Evolutionary conservation across 2,329 filamentous ascomycete species (phyloP).

Genomic region (Diplodia intermedia): DNA sequence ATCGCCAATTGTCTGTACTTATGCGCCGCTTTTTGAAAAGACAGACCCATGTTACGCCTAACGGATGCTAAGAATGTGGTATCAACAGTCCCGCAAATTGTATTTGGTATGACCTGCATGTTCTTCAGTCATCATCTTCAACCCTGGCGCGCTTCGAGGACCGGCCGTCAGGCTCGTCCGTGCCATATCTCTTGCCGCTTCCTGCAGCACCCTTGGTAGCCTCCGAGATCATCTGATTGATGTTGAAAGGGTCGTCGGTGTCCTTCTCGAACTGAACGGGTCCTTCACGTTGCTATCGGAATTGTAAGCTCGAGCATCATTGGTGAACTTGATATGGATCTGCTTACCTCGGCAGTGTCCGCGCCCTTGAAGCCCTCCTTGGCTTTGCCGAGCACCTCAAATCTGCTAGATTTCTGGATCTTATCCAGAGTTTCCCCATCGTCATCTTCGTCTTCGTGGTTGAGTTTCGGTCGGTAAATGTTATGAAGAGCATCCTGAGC

Average conservation of each 20-base stretch:
- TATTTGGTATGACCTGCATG: background rate
- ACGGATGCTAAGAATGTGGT: slow-evolving; percentile 19
- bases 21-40: slow-evolving; percentile 9
- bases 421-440: slow-evolving; percentile 82
- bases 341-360: slow-evolving; percentile 76
- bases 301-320: slow-evolving; percentile 41
- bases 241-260: slow-evolving; percentile 84
- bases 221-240: slow-evolving; percentile 90
- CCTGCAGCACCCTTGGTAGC: slow-evolving; percentile 64
- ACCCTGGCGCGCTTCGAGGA: slow-evolving; percentile 75
- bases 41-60: background rate
- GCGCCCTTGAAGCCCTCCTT: slow-evolving; percentile 88
- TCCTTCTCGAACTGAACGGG: slow-evolving; percentile 98
- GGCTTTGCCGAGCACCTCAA: slow-evolving; percentile 85
- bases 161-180: slow-evolving; percentile 67
- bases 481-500: slow-evolving; percentile 93
- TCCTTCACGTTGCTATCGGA: slow-evolving; percentile 73
- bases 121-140: slow-evolving; percentile 66
- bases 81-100: background rate
- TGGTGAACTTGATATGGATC: background rate
- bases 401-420: slow-evolving; percentile 84
- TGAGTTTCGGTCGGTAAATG: slow-evolving; percentile 84
- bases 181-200: slow-evolving; percentile 76
- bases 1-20: slow-evolving; percentile 1
- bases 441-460: slow-evolving; percentile 75